Evolutionary conservation across 2,329 filamentous ascomycete genomes (phyloP).

Genomic region (Colletotrichum salicis): DNA sequence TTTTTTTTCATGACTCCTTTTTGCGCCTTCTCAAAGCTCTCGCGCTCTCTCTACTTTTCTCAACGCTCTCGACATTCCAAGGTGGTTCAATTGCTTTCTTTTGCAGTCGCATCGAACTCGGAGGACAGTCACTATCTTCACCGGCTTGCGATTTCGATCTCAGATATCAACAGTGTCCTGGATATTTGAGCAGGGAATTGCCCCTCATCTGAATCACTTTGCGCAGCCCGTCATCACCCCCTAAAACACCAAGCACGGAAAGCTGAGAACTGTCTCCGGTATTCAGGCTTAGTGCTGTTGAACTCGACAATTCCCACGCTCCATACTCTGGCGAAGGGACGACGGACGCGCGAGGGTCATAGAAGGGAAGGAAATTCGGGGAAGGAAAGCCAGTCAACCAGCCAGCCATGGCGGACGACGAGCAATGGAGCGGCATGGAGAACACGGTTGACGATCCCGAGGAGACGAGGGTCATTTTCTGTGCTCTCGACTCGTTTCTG

Average conservation of each 20-base stretch:
- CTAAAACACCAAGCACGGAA: conserved; percentile 10
- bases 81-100: no score
- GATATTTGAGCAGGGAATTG: not conserved
- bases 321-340: not conserved
- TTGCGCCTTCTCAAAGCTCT: not conserved
- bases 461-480: conserved; percentile 82
- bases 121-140: no score
- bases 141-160: not conserved
- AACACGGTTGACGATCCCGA: conserved; percentile 79
- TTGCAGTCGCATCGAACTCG: no score
- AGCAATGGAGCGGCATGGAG: conserved; percentile 70
- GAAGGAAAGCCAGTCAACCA: no score
- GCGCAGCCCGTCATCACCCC: not conserved
- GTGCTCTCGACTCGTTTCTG: conserved; percentile 89
- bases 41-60: not conserved
- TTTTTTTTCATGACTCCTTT: not conserved
- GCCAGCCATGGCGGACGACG: conserved; percentile 47
- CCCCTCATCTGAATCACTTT: conserved; percentile 6
- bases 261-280: no score
- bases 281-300: no score
- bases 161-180: not conserved
- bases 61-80: not conserved
- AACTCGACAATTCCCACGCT: not conserved
- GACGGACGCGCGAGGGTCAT: not conserved
- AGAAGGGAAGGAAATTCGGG: not conserved